Base-by-base conservation (phyloP, 2,329 filamentous ascomycete species). In the Calonectria naviculata region DNA sequence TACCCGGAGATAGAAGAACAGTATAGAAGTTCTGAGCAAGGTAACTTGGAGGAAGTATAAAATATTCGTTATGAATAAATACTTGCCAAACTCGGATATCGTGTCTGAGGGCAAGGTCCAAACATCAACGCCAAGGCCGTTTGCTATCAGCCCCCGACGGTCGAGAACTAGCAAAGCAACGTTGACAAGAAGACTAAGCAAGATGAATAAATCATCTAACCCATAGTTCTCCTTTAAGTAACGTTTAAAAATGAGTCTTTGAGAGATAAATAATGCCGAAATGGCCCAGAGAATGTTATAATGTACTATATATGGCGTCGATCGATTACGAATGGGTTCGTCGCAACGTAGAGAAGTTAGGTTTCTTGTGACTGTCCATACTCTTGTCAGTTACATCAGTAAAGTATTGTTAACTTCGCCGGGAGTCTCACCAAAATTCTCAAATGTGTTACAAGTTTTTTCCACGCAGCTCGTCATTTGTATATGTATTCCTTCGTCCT, bases 1-100 rank as follows among this genome's bases (percentile, higher is more conserved):
- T 58, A 87, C 83, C n/a, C 81, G 79, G 17, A 85, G 77, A 67
- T 85, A 87, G 70, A 87, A 85, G 67, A 83, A 80, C 8, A 86
- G 72, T 13, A 87, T 74, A 1, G 84, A 83, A 28, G 85, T 74
- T 73, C 86, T 86, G 46, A 84, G 78, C 6, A 85, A 71, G 13
- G 81, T 79, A 60, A 84, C 78, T 29, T 82, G 78, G 0, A 80
- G 36, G 73, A 85, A 82, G 73, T 86, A 87, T 24, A 85, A 76
- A 0, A 84, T 76, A 47, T 84, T 81, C 3, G 82, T 73, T 7
- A 82, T 21, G 72, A 78, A 83, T 63, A 84, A 83, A 56, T 65
- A 81, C 2, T 73, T 67, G 8, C 70, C 77, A 21, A 82, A 83
- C 1, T 67, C 42, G 5, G 71, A 70, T n/a, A 79, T 70, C 17